Evolutionary conservation across 2,329 filamentous ascomycete species (phyloP), one percentile per base, ranked within the genome.

Genomic region (Elsinoe batatas): DNA sequence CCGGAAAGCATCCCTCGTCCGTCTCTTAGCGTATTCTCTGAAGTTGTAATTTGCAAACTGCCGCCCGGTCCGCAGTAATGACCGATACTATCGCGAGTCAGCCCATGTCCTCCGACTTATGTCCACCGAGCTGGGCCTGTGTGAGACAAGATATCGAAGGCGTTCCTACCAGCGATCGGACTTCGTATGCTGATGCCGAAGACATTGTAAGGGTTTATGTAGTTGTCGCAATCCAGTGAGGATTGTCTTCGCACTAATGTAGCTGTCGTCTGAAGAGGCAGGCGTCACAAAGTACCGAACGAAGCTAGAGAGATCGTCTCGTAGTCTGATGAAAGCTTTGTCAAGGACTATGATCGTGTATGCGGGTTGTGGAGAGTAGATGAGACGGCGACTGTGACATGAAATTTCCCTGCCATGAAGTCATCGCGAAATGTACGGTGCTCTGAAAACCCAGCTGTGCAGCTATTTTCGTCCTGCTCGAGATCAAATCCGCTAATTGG

Each of bases 31-130:
- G 72, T 98, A 98, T 71, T 96, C 91, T 74, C 93, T 83, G 79
- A 96, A 98, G 75, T 97, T 98, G 78, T 97, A 98, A 63, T 87
- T 83, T 60, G 89, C 82, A 72, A 98, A 97, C 67, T 95, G 87
- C 59, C 80, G 79, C 60, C 89, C 84, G 71, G 93, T 87, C 64
- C 91, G 87, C 65, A 97, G 78, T 64, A 98, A 77, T 67, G 91
- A 91, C 62, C 93, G 91, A 74, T 95, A 97, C 91, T 95, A 61
- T 53, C 18, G 5, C 20, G 3, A 47, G 30, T 50, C 51, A 53
- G 50, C 46, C 7, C 26, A 30, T 5, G 7, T 8, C 26, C 3
- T 30, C 26, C 7, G 26, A 30, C 7, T 30, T 8, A 30, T 30
- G 26, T 30, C 26, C 7, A 30, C 26, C 4, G 7, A 8, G 26